Evolutionary conservation across 1,284 basidiomycete genomes (phyloP).

Genomic region (Dichomitus squalens): DNA sequence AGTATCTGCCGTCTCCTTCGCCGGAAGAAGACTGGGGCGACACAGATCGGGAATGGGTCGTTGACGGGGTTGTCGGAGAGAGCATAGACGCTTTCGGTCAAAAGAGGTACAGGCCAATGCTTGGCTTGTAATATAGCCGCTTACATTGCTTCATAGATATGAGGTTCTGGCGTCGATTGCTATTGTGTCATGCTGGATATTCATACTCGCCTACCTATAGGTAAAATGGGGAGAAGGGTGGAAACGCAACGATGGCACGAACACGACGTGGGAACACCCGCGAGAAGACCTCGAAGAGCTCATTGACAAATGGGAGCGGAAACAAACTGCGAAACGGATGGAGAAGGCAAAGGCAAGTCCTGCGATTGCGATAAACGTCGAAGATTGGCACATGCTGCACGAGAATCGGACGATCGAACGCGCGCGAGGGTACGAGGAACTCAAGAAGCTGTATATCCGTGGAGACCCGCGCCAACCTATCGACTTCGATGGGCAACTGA

Average conservation of each 20-base stretch:
- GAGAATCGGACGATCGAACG: conserved; percentile 28
- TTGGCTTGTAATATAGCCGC: not conserved
- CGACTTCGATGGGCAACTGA: conserved; percentile 10
- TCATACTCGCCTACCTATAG: conserved; percentile 23
- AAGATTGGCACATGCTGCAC: conserved; percentile 18
- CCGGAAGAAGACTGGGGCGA: conserved; percentile 39
- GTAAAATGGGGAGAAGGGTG: conserved; percentile 42
- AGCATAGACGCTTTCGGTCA: conserved; percentile 38
- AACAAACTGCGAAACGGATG: conserved; percentile 11
- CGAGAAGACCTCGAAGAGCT: conserved; percentile 23
- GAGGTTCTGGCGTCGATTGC: conserved; percentile 5
- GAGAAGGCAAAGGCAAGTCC: conserved; percentile 25
- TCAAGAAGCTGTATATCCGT: conserved; percentile 3
- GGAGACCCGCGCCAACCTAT: not conserved
- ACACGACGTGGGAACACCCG: conserved; percentile 42
- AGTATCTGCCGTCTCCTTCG: conserved; percentile 24
- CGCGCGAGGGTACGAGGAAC: conserved; percentile 40
- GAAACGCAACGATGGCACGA: conserved; percentile 40
- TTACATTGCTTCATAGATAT: conserved; percentile 11
- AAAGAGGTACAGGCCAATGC: conserved; percentile 29
- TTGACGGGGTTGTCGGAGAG: conserved; percentile 41
- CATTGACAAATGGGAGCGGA: conserved; percentile 33
- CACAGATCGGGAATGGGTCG: conserved; percentile 39
- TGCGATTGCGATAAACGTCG: conserved; percentile 29
- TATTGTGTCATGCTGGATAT: no score